A percentile compares a stretch with the other conserved stretches of the same genome.
Conservation (phyloP, 2,329 filamentous ascomycete genomes). For the Ophiostoma perfectum region DNA sequence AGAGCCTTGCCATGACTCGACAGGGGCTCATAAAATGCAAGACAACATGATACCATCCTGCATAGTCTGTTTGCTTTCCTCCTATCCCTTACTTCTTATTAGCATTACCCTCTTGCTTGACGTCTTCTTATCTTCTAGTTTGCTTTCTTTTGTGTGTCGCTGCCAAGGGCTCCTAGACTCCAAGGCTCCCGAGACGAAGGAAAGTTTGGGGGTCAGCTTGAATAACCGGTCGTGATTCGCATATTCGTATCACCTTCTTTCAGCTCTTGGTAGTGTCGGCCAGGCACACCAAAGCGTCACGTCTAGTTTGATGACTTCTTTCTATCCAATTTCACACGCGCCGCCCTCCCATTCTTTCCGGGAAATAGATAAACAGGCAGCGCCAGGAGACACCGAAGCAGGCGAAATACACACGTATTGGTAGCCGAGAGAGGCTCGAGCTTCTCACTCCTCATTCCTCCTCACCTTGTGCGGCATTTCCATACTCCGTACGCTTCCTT, state of each 20-base stretch:
- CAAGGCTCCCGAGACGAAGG: not conserved
- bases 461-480: not conserved
- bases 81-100: not conserved
- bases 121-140: not conserved
- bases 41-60: not conserved
- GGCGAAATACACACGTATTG: too few relatives aligned
- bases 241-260: not conserved
- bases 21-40: not conserved
- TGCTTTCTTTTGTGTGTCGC: too few relatives aligned
- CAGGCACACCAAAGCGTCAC: too few relatives aligned
- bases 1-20: slow-evolving; percentile 7
- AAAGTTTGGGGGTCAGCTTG: not conserved
- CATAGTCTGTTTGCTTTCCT: not conserved
- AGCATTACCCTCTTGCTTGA: not conserved
- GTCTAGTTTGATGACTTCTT: too few relatives aligned
- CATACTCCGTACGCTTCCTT: not conserved
- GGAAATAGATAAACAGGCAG: not conserved
- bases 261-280: not conserved
- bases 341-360: not conserved
- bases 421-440: not conserved
- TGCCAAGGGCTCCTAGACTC: not conserved
- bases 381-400: not conserved
- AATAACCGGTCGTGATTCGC: not conserved
- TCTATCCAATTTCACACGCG: not conserved
- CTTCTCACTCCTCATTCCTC: not conserved